Evolutionary conservation across 129 eudicot species (phyloP), one percentile per base, ranked within the genome.

Genomic region (Erigeron canadensis): DNA sequence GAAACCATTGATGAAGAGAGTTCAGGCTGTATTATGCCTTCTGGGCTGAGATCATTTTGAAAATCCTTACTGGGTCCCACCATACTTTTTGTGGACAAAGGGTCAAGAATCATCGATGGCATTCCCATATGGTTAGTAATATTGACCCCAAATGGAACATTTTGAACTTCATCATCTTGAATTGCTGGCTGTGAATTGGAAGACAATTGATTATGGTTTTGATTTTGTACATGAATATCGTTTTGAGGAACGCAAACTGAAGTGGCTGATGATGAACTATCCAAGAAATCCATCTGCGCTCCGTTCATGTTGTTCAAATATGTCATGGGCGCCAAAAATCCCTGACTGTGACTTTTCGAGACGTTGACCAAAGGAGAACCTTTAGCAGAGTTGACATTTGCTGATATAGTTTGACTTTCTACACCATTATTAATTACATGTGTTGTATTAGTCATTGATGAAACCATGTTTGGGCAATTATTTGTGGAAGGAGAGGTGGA

Each of bases 401-500:
- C 69, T 37, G 91, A 56, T 62, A 85, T 19, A 0, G 88, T 66
- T 63, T 56, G 62, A 56, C 62, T 56, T 55, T 86, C 93, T 39
- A 89, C 39, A 57, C 86, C 83, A 66, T 68, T 77, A 79, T 72
- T 84, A 44, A 86, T 55, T 9, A 82, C 61, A 77, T 81, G 69
- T 61, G 79, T 72, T 76, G 87, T 80, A 42, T 81, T 88, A 47
- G 82, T 75, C 41, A 80, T 65, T 1, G 84, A 75, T 15, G 84
- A 87, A 44, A 77, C 80, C 28, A 61, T 56, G 44, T 57, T 89
- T 18, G 85, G 79, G 70, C 89, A 84, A 61, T 92, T 86, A 55
- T 91, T 89, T 10, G 95, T 85, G 40, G 98, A 92, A 21, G 96
- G 98, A 57, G 98, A 92, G 41, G 98, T 92, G 34, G 98, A 92